These are phyloP conservation scores for Candida succiphila DNA, from an alignment of 805 yeast genomes.

Conservation along the genomic window DNA sequence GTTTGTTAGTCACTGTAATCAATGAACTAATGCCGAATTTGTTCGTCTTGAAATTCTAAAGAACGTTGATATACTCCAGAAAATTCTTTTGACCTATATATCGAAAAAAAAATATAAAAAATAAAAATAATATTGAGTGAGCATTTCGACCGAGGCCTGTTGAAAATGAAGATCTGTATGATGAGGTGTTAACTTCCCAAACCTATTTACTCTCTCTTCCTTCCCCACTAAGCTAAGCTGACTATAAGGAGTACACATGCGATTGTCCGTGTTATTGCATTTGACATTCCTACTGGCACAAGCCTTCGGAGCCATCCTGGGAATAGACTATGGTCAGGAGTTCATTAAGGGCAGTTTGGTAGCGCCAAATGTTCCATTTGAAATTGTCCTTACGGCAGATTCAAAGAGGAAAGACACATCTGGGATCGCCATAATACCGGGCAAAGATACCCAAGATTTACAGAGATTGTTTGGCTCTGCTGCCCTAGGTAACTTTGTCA, in stretches of 20 bases:
- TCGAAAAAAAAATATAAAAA: no score
- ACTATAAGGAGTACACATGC: not conserved
- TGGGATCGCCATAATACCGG: slow-evolving; percentile 56
- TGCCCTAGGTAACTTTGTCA: slow-evolving; percentile 57
- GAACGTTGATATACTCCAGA: no score
- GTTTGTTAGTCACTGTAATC: no score
- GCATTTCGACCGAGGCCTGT: no score
- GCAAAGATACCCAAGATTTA: slow-evolving; percentile 24
- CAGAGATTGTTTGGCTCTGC: slow-evolving; percentile 75
- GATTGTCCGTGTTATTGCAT: slow-evolving; percentile 9
- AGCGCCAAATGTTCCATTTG: slow-evolving; percentile 86
- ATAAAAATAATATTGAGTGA: no score
- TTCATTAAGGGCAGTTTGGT: slow-evolving; percentile 79
- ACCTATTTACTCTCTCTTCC: no score
- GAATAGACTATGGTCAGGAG: slow-evolving; percentile 85
- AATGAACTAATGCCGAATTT: no score
- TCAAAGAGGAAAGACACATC: slow-evolving; percentile 84
- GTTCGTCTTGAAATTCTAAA: no score
- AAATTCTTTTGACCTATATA: no score
- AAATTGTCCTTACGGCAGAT: slow-evolving; percentile 80
- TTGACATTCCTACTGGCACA: slow-evolving; percentile 6
- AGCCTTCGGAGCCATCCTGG: slow-evolving; percentile 57
- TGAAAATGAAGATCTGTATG: no score
- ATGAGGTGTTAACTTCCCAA: no score
- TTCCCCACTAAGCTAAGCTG: not conserved